Percentiles rank a stretch among this genome's conserved stretches.
These are phyloP conservation scores for Salix koriyanagi DNA, from an alignment of 345 rosid species.

Conservation along the genomic window DNA sequence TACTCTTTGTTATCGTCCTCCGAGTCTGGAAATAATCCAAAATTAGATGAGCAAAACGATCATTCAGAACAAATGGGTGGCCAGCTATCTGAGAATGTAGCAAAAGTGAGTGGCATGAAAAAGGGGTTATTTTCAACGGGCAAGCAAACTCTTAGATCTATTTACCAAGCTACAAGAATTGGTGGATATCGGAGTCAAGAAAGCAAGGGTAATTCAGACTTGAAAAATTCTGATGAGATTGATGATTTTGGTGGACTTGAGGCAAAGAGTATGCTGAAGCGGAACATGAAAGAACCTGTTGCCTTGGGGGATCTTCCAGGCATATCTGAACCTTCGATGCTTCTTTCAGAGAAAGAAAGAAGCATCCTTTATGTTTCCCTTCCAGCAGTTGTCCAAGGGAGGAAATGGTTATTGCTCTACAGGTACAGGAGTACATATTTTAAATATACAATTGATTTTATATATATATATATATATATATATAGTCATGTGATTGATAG, in stretches of 20 bases:
- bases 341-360: conserved; percentile 66
- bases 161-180: conserved; percentile 54
- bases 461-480: neutral
- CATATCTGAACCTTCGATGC: conserved; percentile 76
- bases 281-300: conserved; percentile 32
- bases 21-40: conserved; percentile 37
- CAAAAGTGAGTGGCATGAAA: conserved; percentile 54
- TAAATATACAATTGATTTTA: neutral
- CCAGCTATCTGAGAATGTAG: conserved; percentile 29
- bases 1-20: conserved; percentile 72
- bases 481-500: neutral
- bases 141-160: conserved; percentile 57
- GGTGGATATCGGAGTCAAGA: conserved; percentile 47
- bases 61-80: conserved; percentile 37
- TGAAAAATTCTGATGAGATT: conserved; percentile 33
- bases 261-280: conserved; percentile 45
- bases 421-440: conserved; percentile 40
- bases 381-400: conserved; percentile 84
- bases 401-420: conserved; percentile 91
- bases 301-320: conserved; percentile 41
- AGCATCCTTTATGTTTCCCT: conserved; percentile 59
- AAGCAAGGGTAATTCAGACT: conserved; percentile 37
- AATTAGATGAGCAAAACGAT: conserved; percentile 37
- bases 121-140: conserved; percentile 68
- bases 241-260: conserved; percentile 51